Evolutionary conservation across 2,329 filamentous ascomycete genomes (phyloP).

Genomic region (Ceratocystis smalleyi): DNA sequence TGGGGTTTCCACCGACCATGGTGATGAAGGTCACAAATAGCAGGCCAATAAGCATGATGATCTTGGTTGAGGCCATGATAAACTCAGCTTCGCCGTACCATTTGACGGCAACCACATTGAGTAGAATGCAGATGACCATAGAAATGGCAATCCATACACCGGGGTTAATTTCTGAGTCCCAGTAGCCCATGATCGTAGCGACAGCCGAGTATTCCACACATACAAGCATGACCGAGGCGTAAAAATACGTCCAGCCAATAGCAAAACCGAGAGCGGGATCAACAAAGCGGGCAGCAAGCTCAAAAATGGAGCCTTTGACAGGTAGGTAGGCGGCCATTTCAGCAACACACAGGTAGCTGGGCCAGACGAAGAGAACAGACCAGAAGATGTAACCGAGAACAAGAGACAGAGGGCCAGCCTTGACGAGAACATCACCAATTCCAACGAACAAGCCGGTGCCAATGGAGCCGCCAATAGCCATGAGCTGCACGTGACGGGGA

Average conservation of each 20-base stretch:
- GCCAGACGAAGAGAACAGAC: constrained; percentile 32
- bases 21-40: constrained; percentile 49
- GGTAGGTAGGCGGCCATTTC: constrained; percentile 44
- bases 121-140: constrained; percentile 30
- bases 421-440: constrained; percentile 29
- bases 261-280: constrained; percentile 43
- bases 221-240: constrained; percentile 31
- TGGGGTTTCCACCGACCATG: constrained; percentile 53
- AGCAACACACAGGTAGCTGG: constrained; percentile 32
- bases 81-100: constrained; percentile 32
- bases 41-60: constrained; percentile 36
- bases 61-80: constrained; percentile 42
- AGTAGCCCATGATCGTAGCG: constrained; percentile 31
- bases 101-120: constrained; percentile 33
- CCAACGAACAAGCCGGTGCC: constrained; percentile 33
- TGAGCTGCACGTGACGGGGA: constrained; percentile 32
- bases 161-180: constrained; percentile 29
- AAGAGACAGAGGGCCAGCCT: constrained; percentile 30
- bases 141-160: constrained; percentile 36
- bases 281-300: constrained; percentile 38
- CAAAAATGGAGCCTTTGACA: constrained; percentile 38
- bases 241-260: constrained; percentile 38
- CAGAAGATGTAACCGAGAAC: constrained; percentile 31
- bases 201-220: constrained; percentile 32
- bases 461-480: constrained; percentile 34